These are phyloP conservation scores for Kickxella alabastrina DNA, from an alignment of 192 early-diverging fungal genomes.

Conservation along the genomic window DNA sequence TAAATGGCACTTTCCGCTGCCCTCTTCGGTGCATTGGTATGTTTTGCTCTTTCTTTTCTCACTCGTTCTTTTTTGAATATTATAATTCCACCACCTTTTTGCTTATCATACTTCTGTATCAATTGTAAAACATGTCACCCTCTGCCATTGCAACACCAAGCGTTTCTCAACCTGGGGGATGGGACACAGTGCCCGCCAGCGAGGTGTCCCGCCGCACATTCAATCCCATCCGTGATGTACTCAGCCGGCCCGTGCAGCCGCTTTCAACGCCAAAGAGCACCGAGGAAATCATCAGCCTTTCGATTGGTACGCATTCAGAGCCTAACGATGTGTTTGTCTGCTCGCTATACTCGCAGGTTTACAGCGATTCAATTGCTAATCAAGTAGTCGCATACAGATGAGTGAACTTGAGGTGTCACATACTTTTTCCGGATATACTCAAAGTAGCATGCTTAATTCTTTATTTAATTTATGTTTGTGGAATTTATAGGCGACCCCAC, in stretches of 20 bases:
- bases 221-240: conserved; percentile 85
- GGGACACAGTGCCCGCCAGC: conserved; percentile 55
- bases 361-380: no score
- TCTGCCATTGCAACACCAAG: conserved; percentile 23
- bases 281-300: conserved; percentile 35
- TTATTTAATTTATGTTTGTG: no score
- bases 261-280: conserved; percentile 54
- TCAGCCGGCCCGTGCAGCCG: conserved; percentile 71
- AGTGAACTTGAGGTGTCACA: no score
- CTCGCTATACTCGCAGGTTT: no score
- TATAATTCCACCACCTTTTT: background rate
- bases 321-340: no score
- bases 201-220: conserved; percentile 67
- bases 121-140: no score
- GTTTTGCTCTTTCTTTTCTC: background rate
- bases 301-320: conserved; percentile 33
- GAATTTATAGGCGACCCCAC: conserved; percentile 78
- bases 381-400: no score
- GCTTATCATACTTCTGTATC: conserved; percentile 6
- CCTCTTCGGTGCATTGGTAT: background rate
- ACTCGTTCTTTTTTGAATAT: background rate
- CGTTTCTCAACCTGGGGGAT: conserved; percentile 11
- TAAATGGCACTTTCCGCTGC: background rate
- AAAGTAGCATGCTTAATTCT: no score
- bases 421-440: no score